Base-by-base conservation (phyloP, 1,284 basidiomycete species). In the Trichosporon sp. region DNA sequence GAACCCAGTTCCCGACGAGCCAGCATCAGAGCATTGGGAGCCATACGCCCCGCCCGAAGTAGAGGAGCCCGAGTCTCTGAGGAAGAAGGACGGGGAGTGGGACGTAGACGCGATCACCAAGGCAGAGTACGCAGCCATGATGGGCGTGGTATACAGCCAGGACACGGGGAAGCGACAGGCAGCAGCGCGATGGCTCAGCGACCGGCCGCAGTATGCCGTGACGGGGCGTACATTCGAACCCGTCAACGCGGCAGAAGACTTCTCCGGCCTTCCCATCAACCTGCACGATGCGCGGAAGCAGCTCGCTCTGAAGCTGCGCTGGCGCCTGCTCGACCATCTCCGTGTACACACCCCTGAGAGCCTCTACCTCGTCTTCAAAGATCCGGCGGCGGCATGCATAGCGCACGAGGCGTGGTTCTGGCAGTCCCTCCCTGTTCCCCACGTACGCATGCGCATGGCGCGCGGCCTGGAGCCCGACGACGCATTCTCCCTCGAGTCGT, bases 61-160 rank as follows among this genome's bases (percentile, higher is more conserved):
- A 14, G 59, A 63, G 31, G 32, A 5, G 31, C 32, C 59, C 59
- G 59, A 63, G 59, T n/a, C 7, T 2, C 59, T 63, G 4, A 8
- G 19, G 16, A 7, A n/a, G 7, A 2, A 4, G 1, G 35, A 63
- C 32, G 59, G 59, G 16, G 32, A 35, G 16, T 63, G 32, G 31
- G 59, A 63, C 35, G 8, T 19, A 4, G 59, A 63, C 59, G 31
- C 32, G 32, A 16, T 63, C 32, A 63, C 59, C 16, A 35, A 63
- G 14, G 59, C 59, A 16, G 59, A 63, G 16, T 63, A 63, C 59
- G 19, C 19, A 8, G 59, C 59, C 11, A 63, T 63, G 59, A 63
- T 63, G 59, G 32, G 6, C 16, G 16, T 63, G 2, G 59, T 63
- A 31, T 35, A 63, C 59, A 37, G 59, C 31, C 59, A 32, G 5